Evolutionary conservation across 129 eudicot species (phyloP), one percentile per base, ranked within the genome.

Genomic region (Cynara cardunculus): DNA sequence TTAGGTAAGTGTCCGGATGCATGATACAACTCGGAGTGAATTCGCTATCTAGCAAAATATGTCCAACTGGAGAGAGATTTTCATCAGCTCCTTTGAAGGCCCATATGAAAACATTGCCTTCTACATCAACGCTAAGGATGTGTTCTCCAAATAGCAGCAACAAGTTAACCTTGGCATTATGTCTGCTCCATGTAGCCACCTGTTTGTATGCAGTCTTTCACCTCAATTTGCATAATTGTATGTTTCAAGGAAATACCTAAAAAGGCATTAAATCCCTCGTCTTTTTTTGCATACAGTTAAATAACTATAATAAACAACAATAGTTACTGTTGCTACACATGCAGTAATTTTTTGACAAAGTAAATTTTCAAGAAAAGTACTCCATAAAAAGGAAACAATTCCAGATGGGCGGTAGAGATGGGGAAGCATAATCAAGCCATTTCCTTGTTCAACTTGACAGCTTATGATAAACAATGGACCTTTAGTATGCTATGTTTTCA

Each of bases 1-100:
- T 93, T 84, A 96, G 81, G 81, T 96, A 96, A 72, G 99, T 93
- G 84, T 93, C 99, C 19, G 99, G 99, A 83, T 96, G 99, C 95
- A 91, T 92, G 69, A 96, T 84, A 83, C 99, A 96, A 78, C 86
- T 89, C 44, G 99, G 97, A 41, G 81, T 86, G 87, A 92, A 88
- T 46, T 89, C 84, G 44, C 74, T 84, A 61, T 85, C 98, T 18
- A 91, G 84, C 59, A 86, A 73, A 70, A 96, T 90, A 74, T 91
- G 94, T 44, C 92, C 97, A 79, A 89, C 73, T 24, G 99, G 99
- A 80, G 91, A 72, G 7, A 68, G 84, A 86, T 87, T 90, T 76
- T 90, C 87, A 19, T 91, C 89, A 2, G 83, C 79, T 71, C 91
- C 97, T 88, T 96, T 96, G 34, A 96, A 96, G 6, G 90, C 95